These are phyloP conservation scores for Penicillium sp. DNA, from an alignment of 2,329 filamentous ascomycete species.

Conservation along the genomic window DNA sequence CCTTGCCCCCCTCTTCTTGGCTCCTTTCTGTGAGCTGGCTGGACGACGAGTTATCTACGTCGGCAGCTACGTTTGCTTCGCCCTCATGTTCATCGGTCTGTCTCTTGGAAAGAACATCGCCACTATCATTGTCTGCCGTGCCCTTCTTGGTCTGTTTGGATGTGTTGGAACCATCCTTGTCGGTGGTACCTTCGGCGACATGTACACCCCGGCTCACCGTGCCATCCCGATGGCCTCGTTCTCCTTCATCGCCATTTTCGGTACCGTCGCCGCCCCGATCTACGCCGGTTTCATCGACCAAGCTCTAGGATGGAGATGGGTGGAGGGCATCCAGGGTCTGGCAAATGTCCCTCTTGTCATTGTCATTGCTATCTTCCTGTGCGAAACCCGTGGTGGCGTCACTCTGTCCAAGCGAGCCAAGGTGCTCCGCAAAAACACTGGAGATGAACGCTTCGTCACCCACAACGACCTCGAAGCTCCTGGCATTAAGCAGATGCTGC, in stretches of 20 bases:
- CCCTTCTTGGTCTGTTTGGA: constrained; percentile 51
- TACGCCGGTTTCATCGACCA: constrained; percentile 57
- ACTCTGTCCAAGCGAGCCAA: constrained; percentile 53
- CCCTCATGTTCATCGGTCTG: constrained; percentile 50
- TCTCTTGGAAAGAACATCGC: constrained; percentile 51
- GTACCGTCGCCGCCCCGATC: constrained; percentile 55
- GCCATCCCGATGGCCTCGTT: constrained; percentile 51
- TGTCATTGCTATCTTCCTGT: constrained; percentile 46
- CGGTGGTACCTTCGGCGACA: constrained; percentile 52
- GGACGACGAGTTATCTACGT: constrained; percentile 50
- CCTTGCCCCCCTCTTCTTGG: constrained; percentile 49
- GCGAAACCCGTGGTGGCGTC: constrained; percentile 50
- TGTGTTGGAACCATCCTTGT: constrained; percentile 53
- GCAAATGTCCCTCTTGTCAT: constrained; percentile 52
- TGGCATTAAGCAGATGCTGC: constrained; percentile 43
- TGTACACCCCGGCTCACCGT: constrained; percentile 49
- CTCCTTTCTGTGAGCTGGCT: constrained; percentile 53
- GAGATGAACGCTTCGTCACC: constrained; percentile 52
- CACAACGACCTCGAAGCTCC: constrained; percentile 54
- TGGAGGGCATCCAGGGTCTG: constrained; percentile 54
- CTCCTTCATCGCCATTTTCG: constrained; percentile 52
- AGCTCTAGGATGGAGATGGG: constrained; percentile 55
- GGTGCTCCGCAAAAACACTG: constrained; percentile 48
- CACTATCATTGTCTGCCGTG: constrained; percentile 50
- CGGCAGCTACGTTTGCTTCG: constrained; percentile 49